Percentiles rank a stretch among this genome's conserved stretches.
Evolutionary conservation across 805 yeast species (phyloP).

Genomic region (Komagataella kurtzmanii): DNA sequence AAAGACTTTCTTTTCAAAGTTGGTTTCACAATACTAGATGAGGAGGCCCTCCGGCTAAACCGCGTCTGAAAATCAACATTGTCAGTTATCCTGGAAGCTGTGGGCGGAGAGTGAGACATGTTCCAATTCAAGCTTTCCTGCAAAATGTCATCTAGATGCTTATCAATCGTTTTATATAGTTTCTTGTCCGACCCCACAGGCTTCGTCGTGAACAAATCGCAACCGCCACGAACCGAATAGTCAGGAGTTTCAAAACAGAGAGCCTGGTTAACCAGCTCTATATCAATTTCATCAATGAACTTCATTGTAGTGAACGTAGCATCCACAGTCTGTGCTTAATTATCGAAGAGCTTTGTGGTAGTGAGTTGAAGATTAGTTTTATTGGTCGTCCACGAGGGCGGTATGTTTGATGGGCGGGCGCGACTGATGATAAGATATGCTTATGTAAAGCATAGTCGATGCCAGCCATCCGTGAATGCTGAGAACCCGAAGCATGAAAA

Average conservation of each 20-base stretch:
- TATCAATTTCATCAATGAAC: conserved; percentile 88
- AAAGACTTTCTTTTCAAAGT: background rate
- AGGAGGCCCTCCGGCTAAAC: conserved; percentile 1
- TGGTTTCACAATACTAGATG: conserved; percentile 1
- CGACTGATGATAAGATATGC: background rate
- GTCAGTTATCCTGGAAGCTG: background rate
- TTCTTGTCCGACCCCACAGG: conserved; percentile 86
- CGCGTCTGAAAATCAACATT: background rate
- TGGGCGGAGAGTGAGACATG: conserved; percentile 5
- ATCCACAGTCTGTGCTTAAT: background rate
- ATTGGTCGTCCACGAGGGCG: background rate
- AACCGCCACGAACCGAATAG: conserved; percentile 71
- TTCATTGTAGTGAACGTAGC: conserved; percentile 11
- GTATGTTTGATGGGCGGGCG: background rate
- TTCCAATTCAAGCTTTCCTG: conserved; percentile 24
- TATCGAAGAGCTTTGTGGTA: background rate
- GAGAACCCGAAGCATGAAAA: background rate
- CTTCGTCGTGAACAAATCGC: conserved; percentile 90
- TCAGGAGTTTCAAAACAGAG: conserved; percentile 68
- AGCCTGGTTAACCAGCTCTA: conserved; percentile 83
- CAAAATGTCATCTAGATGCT: conserved; percentile 48
- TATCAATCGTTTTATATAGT: conserved; percentile 76
- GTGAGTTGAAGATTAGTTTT: background rate
- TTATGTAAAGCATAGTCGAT: background rate
- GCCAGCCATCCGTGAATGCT: background rate